Evolutionary conservation across 495 filamentous ascomycete species (phyloP), one percentile per base, ranked within the genome.

Genomic region (Penicillium cinerascens): DNA sequence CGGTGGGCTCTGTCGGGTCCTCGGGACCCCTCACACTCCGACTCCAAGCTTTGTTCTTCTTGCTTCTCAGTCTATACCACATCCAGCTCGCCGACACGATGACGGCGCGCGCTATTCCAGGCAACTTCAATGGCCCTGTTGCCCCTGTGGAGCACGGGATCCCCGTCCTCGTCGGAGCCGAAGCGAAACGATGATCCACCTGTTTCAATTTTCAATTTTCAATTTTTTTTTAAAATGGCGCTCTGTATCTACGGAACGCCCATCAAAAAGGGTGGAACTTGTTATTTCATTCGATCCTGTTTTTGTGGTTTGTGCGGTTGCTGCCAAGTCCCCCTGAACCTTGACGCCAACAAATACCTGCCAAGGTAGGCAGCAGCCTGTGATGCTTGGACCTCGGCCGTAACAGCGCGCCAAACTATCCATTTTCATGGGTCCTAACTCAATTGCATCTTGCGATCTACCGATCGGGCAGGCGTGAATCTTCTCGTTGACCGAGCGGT

Each of bases 311-410:
- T 39, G 25, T 40, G 37, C 37, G 16, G 22, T 11, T 3, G 26
- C 13, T 47, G 27, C 51, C 51, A 53, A 29, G 44, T 29, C 22
- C 25, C 27, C 42, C 42, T 35, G 35, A 18, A n/a, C 20, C 27
- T 21, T 29, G n/a, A n/a, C n/a, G n/a, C 26, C 26, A 29, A 29
- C 11, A 6, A 33, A 13, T 13, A 33, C 29, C 44, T 37, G 51
- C 51, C 51, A 53, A 22, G 35, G 51, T 41, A 53, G 51, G 51
- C 51, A 53, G 44, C 51, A 53, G 38, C 47, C 29, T 25, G 20
- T 20, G 18, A 18, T 10, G 23, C 37, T 46, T 47, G 51, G 35
- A 46, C 43, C 51, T 42, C 35, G 51, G 51, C 43, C 3, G 47
- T 47, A 37, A 53, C 51, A 47, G 51, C 43, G 37, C 36, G 35